Evolutionary conservation across 805 yeast genomes (phyloP), one percentile per base, ranked within the genome.

Genomic region (Kuraishia borneana): DNA sequence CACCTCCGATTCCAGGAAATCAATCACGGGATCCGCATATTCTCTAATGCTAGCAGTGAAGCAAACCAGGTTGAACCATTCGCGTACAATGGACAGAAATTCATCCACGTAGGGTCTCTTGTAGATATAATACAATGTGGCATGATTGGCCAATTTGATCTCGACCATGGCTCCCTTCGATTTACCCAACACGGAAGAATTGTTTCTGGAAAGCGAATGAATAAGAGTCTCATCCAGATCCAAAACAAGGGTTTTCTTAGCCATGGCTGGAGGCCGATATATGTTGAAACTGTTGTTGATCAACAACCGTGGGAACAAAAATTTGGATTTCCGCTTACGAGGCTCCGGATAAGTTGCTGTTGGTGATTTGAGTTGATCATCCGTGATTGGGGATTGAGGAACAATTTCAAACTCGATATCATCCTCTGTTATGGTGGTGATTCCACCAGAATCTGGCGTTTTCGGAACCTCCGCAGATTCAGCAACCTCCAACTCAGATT

Each of bases 1-100:
- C 18, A 49, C 59, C 36, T 79, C 83, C 46, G 69, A 65, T 53
- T 89, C 97, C 16, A 89, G 63, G 76, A 88, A 83, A 56, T 89
- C 89, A 34, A 92, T 83, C 33, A 92, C 94, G 0, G 98, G 97
- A 49, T 92, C 98, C 0, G 98, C 97, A 49, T 92, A 92, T 51
- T 85, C 95, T 53, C 77, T 74, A 40, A 92, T 88, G 26, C 94
- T 81, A 2, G 98, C 98, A 0, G 98, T 92, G 63, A 92, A 92
- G 7, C 94, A 75, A 21, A 87, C 88, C 29, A 92, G 61, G 44
- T 85, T 81, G 57, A 73, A 92, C 96, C 96, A 89, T 45, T 74
- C 73, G 34, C 79, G 65, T 6, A 87, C 92, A 40, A 78, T 78
- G 39, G 73, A 63, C 18, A 92, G 62, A 48, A 92, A 92, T 42